phyloP scores from a whole-genome alignment of 179 eudicot species.

The Actinidia arguta region DNA sequence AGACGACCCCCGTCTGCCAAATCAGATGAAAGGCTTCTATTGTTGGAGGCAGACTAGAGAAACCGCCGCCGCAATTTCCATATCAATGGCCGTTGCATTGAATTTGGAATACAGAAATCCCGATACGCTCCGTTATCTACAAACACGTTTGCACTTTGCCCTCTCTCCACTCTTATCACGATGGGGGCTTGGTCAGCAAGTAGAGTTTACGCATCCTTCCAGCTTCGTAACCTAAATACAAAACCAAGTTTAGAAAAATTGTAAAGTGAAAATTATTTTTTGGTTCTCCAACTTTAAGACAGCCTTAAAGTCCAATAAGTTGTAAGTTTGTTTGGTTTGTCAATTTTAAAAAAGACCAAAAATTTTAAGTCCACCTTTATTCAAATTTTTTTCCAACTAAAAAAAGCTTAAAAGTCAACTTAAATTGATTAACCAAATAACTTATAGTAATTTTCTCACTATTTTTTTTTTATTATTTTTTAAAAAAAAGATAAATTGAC shows the following conservation, averaged over 20 bases:
- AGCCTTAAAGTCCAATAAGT: too few species aligned
- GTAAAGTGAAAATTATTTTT: neutral
- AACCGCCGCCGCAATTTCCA: slow-evolving; percentile 62
- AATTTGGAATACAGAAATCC: slow-evolving; percentile 37
- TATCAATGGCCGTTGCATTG: slow-evolving; percentile 49
- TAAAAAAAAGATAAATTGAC: neutral
- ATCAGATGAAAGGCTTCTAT: slow-evolving; percentile 54
- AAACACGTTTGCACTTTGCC: slow-evolving; percentile 50
- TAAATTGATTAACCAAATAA: too few species aligned
- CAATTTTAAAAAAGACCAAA: too few species aligned
- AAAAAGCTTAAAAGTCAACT: too few species aligned
- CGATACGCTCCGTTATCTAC: slow-evolving; percentile 69
- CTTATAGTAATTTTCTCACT: too few species aligned
- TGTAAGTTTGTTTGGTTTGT: too few species aligned
- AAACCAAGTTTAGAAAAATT: neutral
- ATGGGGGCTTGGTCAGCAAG: slow-evolving; percentile 57
- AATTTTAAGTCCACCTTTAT: too few species aligned
- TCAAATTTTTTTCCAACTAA: too few species aligned
- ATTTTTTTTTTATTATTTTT: too few species aligned
- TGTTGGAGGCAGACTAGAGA: slow-evolving; percentile 63
- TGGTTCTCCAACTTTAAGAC: too few species aligned
- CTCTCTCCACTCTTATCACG: slow-evolving; percentile 46
- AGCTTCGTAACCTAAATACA: slow-evolving; percentile 36
- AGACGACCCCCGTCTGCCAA: slow-evolving; percentile 60
- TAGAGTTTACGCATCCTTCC: slow-evolving; percentile 47